Evolutionary conservation across 495 filamentous ascomycete species (phyloP).

Genomic region (Bacidia gigantensis): DNA sequence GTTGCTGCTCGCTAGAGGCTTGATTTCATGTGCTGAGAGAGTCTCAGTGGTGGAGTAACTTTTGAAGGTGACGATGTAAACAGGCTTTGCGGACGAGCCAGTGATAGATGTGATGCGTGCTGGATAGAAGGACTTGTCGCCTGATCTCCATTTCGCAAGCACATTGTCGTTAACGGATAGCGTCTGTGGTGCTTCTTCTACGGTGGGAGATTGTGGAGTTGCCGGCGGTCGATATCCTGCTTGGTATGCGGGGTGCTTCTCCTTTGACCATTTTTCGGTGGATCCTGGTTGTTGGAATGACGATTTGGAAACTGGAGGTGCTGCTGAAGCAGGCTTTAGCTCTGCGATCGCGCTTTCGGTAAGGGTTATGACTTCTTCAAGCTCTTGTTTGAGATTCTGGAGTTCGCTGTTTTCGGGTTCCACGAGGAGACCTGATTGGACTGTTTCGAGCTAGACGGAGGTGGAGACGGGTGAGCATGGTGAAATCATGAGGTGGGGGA

Average conservation of each 20-base stretch:
- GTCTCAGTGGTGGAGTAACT: conserved; percentile 79
- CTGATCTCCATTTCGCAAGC: conserved; percentile 78
- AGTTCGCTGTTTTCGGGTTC: conserved; percentile 77
- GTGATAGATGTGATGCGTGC: conserved; percentile 89
- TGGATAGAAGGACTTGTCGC: conserved; percentile 82
- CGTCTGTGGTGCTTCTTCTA: conserved; percentile 35
- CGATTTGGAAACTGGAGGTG: conserved; percentile 23
- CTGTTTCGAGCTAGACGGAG: conserved; percentile 57
- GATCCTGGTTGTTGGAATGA: conserved; percentile 27
- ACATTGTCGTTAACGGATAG: conserved; percentile 86
- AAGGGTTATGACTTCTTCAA: conserved; percentile 70
- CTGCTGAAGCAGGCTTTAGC: conserved; percentile 46
- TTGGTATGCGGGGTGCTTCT: conserved; percentile 57
- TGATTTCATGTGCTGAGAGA: conserved; percentile 70
- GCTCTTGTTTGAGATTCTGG: conserved; percentile 61
- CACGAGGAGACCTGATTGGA: conserved; percentile 59
- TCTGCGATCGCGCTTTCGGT: conserved; percentile 70
- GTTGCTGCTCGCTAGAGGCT: conserved; percentile 48
- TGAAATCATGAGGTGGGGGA: not conserved
- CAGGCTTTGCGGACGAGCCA: conserved; percentile 70
- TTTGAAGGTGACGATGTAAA: conserved; percentile 91
- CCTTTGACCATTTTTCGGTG: conserved; percentile 58
- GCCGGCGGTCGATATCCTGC: conserved; percentile 34
- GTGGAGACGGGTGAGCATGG: not conserved
- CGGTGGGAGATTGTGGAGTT: conserved; percentile 17